Evolutionary conservation across 2,329 filamentous ascomycete species (phyloP), one percentile per base, ranked within the genome.

Genomic region (Stemphylium beticola): DNA sequence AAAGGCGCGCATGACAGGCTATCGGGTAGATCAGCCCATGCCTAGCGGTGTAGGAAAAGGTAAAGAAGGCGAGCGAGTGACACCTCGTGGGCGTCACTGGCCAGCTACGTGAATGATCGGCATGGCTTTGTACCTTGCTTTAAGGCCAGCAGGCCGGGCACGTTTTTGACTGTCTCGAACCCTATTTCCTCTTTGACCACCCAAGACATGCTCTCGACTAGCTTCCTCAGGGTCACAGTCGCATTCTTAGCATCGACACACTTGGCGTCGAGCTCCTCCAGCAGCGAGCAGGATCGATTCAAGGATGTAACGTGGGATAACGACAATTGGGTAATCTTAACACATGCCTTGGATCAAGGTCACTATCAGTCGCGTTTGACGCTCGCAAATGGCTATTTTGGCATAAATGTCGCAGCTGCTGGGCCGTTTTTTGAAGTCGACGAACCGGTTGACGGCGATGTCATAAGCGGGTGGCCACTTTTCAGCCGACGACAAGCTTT

Each of bases 391-490:
- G 86, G 86, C 17, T 89, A 89, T 60, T 69, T 88, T 5, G 86
- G 86, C 8, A 85, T 87, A 65, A 86, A 82, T 57, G 78, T 88
- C 24, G 85, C 85, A 20, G 81, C 85, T n/a, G 77, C 81, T 7
- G 86, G 86, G 0, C 86, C 85, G 0, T 76, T 88, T 67, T 87
- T 87, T 66, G 85, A 87, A 62, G 72, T 82, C 22, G 85, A 87
- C 60, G 67, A 66, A 10, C 75, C 77, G 1, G 78, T 79, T 5
- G 76, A 77, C 45, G 82, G 78, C 44, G 81, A 85, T 55, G 78
- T 81, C 32, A 83, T 85, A 54, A 86, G 82, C 61, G 87, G 86
- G 9, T 91, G 88, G 88, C 88, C 88, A 12, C 76, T 90, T 2
- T 88, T 84, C 71, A 81, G 83, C 53, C 76, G 81, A 18, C 79